phyloP scores from a whole-genome alignment of 768 basidiomycete genomes.

The Suillus occidentalis region DNA sequence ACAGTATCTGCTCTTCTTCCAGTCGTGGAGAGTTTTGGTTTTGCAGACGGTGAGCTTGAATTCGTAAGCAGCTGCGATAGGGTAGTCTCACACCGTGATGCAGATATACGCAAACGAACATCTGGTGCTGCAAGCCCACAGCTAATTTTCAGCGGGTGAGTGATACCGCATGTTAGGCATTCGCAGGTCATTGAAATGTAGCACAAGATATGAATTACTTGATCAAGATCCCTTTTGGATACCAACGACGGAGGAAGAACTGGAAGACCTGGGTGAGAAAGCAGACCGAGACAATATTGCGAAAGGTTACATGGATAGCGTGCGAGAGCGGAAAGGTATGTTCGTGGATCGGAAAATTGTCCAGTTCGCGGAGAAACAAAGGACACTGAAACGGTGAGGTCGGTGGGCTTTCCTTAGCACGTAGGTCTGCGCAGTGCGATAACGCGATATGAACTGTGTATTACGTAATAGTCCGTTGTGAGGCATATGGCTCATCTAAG shows the following conservation, averaged over 20 bases:
- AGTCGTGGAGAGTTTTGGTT: conserved; percentile 96
- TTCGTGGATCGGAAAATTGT: conserved; percentile 95
- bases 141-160: conserved; percentile 92
- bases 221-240: conserved; percentile 98
- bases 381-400: conserved; percentile 69
- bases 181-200: conserved; percentile 17
- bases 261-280: conserved; percentile 97
- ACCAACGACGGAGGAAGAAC: conserved; percentile 92
- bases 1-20: conserved; percentile 88
- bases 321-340: conserved; percentile 91
- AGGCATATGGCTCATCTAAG: conserved; percentile 10
- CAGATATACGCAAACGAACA: conserved; percentile 94
- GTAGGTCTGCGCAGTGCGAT: no score
- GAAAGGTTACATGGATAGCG: conserved; percentile 87
- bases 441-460: conserved; percentile 1
- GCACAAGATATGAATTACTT: conserved; percentile 80
- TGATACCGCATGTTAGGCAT: conserved; percentile 5
- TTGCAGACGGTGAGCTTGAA: conserved; percentile 77
- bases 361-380: conserved; percentile 95
- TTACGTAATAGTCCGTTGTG: conserved; percentile 27
- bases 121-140: conserved; percentile 98
- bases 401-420: no score
- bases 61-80: background rate
- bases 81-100: conserved; percentile 4
- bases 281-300: conserved; percentile 93